phyloP scores from a whole-genome alignment of 176 grass and related monocot genomes.

The Secale cereale region DNA sequence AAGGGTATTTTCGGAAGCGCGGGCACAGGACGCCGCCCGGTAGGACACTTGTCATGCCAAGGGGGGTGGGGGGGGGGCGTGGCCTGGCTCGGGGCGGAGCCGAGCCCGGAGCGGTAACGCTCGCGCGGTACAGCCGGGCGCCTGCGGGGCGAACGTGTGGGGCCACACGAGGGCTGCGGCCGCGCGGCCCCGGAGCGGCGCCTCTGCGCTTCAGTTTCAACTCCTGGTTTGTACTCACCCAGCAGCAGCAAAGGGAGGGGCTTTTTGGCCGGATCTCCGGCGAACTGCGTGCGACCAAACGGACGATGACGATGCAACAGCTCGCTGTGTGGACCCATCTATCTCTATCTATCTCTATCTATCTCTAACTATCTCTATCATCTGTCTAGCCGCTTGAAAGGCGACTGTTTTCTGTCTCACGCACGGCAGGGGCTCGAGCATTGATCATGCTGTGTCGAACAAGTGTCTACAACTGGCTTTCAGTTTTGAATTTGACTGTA shows the following conservation, averaged over 20 bases:
- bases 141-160: neutral
- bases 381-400: neutral
- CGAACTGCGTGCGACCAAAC: neutral
- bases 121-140: neutral
- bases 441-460: too few relatives aligned
- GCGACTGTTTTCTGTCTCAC: neutral
- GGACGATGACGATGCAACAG: too few relatives aligned
- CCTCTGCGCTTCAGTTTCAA: neutral
- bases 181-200: neutral
- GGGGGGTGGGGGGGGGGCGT: neutral
- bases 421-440: too few relatives aligned
- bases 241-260: neutral
- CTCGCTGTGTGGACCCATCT: neutral
- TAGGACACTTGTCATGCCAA: slow-evolving; percentile 14
- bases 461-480: too few relatives aligned
- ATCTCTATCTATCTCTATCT: neutral
- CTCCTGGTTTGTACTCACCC: neutral
- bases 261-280: neutral
- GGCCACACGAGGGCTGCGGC: neutral
- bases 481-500: too few relatives aligned
- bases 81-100: slow-evolving; percentile 7
- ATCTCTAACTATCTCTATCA: too few relatives aligned
- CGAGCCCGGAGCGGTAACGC: neutral
- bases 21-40: neutral
- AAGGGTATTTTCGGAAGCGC: slow-evolving; percentile 28